Evolutionary conservation across 495 filamentous ascomycete genomes (phyloP).

Genomic region (Annulohypoxylon stygium): DNA sequence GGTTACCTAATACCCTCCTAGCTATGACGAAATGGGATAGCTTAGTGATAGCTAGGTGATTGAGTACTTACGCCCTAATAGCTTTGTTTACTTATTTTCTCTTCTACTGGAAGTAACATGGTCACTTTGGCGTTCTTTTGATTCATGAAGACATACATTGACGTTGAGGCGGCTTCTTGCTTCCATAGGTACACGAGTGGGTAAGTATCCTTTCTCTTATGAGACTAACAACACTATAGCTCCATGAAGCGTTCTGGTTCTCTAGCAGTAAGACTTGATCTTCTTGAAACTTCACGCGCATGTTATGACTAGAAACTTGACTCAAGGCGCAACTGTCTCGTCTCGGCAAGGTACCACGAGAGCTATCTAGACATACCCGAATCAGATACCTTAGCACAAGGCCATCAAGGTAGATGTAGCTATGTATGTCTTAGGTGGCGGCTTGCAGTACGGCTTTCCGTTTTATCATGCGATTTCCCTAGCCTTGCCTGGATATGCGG

Average conservation of each 20-base stretch:
- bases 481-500: background rate
- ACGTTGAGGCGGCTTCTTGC: no score
- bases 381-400: background rate
- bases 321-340: background rate
- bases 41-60: background rate
- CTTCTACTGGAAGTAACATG: no score
- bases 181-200: no score
- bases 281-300: background rate
- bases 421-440: background rate
- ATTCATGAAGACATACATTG: no score
- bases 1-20: background rate
- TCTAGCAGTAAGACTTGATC: background rate
- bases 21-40: background rate
- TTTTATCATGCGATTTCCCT: background rate
- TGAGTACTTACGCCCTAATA: background rate
- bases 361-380: background rate
- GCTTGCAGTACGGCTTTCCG: background rate
- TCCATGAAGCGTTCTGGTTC: background rate
- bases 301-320: background rate
- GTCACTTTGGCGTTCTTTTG: no score
- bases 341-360: background rate
- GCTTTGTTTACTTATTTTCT: background rate
- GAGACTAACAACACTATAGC: background rate
- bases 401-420: background rate
- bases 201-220: no score